Percentiles rank a stretch among this genome's conserved stretches.
Evolutionary conservation across 2,329 filamentous ascomycete genomes (phyloP).

Genomic region (Torrubiellomyces zombiae): DNA sequence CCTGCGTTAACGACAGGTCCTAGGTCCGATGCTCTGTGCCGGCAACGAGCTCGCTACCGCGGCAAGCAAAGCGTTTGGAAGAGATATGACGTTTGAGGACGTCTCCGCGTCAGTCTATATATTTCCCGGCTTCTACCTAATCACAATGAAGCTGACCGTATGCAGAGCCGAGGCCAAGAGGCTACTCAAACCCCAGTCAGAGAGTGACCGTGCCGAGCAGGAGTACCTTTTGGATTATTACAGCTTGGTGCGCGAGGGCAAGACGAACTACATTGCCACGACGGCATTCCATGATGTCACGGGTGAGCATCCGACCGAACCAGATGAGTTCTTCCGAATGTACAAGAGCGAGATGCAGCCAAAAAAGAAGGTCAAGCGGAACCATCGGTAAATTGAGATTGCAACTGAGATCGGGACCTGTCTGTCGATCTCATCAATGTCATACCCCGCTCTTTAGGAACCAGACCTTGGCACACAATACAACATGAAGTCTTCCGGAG

Average conservation of each 20-base stretch:
- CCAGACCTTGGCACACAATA: too few relatives aligned
- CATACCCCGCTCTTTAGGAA: too few relatives aligned
- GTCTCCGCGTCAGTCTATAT: conserved; percentile 8
- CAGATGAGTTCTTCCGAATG: conserved; percentile 29
- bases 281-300: conserved; percentile 32
- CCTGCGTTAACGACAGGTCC: not conserved
- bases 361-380: conserved; percentile 6
- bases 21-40: conserved; percentile 27
- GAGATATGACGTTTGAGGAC: conserved; percentile 12
- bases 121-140: too few relatives aligned
- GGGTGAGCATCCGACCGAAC: conserved; percentile 26
- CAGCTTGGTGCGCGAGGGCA: conserved; percentile 32
- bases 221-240: conserved; percentile 35
- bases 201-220: conserved; percentile 20
- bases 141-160: not conserved
- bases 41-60: conserved; percentile 28
- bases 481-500: too few relatives aligned
- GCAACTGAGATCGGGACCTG: too few relatives aligned
- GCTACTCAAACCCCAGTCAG: conserved; percentile 3
- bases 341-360: conserved; percentile 15
- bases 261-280: conserved; percentile 36
- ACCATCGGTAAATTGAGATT: conserved; percentile 3
- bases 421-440: too few relatives aligned
- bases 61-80: conserved; percentile 25
- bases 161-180: conserved; percentile 5